Conservation (phyloP, 345 rosid genomes). For the Corymbia maculata region DNA sequence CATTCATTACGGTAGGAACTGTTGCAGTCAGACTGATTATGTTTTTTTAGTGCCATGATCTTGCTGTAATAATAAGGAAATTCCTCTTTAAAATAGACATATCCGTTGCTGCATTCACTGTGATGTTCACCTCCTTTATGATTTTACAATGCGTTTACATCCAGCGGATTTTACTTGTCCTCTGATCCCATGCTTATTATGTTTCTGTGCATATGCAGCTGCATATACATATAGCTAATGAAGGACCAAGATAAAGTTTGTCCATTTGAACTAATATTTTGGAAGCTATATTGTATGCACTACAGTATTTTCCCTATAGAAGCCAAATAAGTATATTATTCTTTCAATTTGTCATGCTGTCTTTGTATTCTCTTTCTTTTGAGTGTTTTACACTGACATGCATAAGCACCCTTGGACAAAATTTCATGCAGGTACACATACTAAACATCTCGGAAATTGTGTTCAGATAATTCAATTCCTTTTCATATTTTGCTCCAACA, state of each 20-base stretch:
- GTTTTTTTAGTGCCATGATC: not conserved
- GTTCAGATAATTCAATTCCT: not conserved
- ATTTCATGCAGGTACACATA: not conserved
- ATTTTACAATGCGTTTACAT: not conserved
- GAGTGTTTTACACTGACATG: not conserved
- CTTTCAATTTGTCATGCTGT: not conserved
- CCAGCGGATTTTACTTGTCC: not conserved
- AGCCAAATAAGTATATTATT: not conserved
- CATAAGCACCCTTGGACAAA: not conserved
- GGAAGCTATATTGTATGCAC: not conserved
- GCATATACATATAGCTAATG: not conserved
- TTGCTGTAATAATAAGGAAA: not conserved
- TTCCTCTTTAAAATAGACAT: not conserved
- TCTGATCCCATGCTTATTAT: not conserved
- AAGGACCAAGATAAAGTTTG: not conserved
- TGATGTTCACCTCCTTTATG: not conserved
- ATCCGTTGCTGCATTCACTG: not conserved
- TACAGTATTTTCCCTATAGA: not conserved
- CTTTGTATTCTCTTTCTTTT: not conserved
- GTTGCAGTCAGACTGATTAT: not conserved
- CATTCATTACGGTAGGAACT: constrained; percentile 58
- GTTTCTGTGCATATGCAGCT: not conserved
- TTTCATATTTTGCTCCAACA: not conserved
- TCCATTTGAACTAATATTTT: not conserved
- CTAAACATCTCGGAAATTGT: not conserved